Base-by-base conservation (phyloP, 306 rosid species). In the Spatholobus suberectus region DNA sequence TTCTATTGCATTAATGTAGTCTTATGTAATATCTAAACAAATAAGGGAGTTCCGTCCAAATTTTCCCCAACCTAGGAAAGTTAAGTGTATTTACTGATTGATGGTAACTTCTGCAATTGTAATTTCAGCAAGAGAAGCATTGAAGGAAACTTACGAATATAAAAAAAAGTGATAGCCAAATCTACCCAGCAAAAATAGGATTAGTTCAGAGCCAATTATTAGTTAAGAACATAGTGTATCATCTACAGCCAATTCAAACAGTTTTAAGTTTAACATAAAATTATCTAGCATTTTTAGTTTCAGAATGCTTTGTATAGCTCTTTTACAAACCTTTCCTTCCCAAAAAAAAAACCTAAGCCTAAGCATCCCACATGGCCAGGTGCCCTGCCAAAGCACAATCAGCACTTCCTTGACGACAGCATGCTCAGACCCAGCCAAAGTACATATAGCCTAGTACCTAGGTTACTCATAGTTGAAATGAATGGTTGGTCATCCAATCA, bases 401-500 rank as follows among this genome's bases (percentile, higher is more conserved):
- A 29, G 40, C 65, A 54, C 71, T 55, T 77, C 59, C 51, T 77
- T 35, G n/a, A 76, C 26, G 43, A 55, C 69, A 81, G 68, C 77
- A 43, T 63, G 55, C 59, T 70, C 51, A 40, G 68, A n/a, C 68
- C 15, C 32, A 73, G 82, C 62, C 66, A 80, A 57, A 15, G 78
- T 32, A 58, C 79, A 44, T 57, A 80, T 10, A 70, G 81, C 71
- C 35, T 40, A 21, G 66, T 12, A 27, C 24, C 46, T 37, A 29
- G 21, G 79, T 67, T 52, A 73, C 51, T 57, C 29, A 20, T 27
- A 26, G 79, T 12, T 75, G 37, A 69, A 46, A 18, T 55, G 18
- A 70, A 44, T 79, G 78, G 34, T 10, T 82, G 79, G 17, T 57
- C 47, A 71, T 55, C 77, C 55, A 24, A 44, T 80, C 55, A 37